phyloP scores from a whole-genome alignment of 352 stramenopile genomes.

The Phytophthora multivora region DNA sequence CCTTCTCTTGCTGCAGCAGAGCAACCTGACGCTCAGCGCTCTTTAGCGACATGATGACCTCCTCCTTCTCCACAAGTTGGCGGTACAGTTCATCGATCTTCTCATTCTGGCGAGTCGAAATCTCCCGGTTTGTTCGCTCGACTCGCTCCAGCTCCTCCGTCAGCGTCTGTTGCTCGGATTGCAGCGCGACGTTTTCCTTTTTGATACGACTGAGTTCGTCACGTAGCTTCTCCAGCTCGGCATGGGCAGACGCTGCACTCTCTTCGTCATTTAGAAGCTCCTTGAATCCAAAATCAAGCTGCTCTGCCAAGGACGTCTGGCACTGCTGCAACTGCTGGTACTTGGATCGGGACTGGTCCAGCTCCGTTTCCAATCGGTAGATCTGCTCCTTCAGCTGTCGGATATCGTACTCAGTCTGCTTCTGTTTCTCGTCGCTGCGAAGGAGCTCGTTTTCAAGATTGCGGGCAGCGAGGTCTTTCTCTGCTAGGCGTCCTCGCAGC shows the following conservation, averaged over 20 bases:
- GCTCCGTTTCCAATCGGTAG: conserved; percentile 40
- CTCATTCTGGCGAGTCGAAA: conserved; percentile 36
- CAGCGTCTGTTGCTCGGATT: conserved; percentile 35
- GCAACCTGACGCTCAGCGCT: conserved; percentile 39
- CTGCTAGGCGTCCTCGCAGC: conserved; percentile 39
- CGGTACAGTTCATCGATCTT: conserved; percentile 67
- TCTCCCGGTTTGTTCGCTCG: conserved; percentile 27
- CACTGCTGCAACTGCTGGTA: conserved; percentile 68
- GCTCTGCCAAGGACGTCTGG: conserved; percentile 50
- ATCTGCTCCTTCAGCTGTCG: conserved; percentile 51
- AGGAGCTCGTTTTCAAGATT: conserved; percentile 52
- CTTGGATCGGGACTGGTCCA: conserved; percentile 42
- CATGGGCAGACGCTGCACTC: conserved; percentile 43
- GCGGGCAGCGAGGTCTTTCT: conserved; percentile 53
- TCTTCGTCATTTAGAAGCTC: conserved; percentile 71
- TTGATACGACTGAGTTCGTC: conserved; percentile 47
- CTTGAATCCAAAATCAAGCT: conserved; percentile 75
- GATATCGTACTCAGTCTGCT: conserved; percentile 42
- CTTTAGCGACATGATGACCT: conserved; percentile 42
- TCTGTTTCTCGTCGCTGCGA: conserved; percentile 46
- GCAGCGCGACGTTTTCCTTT: conserved; percentile 34
- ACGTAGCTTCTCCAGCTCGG: conserved; percentile 53
- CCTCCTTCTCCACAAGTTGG: conserved; percentile 57
- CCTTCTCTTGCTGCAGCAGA: conserved; percentile 51
- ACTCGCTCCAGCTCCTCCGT: conserved; percentile 44